These are phyloP conservation scores for Centella asiatica DNA, from an alignment of 129 eudicot genomes.

Conservation along the genomic window DNA sequence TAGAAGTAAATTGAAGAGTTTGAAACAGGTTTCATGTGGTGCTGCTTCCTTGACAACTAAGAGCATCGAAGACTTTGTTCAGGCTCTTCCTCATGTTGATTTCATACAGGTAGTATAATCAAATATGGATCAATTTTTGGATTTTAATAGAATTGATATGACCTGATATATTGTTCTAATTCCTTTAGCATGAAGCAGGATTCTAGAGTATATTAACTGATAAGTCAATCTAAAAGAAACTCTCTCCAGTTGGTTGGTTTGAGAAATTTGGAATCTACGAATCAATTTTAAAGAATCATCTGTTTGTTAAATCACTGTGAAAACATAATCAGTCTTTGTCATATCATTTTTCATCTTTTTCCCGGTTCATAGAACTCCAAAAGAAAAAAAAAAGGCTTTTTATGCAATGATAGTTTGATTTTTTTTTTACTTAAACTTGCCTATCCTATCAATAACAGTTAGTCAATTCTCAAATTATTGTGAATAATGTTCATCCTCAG, in stretches of 20 bases:
- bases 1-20: slow-evolving; percentile 31
- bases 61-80: slow-evolving; percentile 49
- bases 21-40: slow-evolving; percentile 84
- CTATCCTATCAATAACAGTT: too few relatives aligned
- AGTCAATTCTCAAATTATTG: not conserved
- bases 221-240: too few relatives aligned
- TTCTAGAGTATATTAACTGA: not conserved
- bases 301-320: not conserved
- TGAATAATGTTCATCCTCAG: slow-evolving; percentile 15
- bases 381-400: too few relatives aligned
- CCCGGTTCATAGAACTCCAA: too few relatives aligned
- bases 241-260: not conserved
- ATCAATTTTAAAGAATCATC: not conserved
- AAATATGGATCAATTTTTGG: not conserved
- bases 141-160: not conserved
- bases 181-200: not conserved
- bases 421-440: too few relatives aligned
- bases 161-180: not conserved
- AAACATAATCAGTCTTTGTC: too few relatives aligned
- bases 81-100: slow-evolving; percentile 58
- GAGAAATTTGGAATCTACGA: too few relatives aligned
- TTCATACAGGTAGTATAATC: slow-evolving; percentile 59
- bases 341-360: too few relatives aligned
- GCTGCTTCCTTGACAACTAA: slow-evolving; percentile 59
- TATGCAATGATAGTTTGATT: too few relatives aligned